Conservation (phyloP, 306 rosid species). For the Myrica gale region DNA sequence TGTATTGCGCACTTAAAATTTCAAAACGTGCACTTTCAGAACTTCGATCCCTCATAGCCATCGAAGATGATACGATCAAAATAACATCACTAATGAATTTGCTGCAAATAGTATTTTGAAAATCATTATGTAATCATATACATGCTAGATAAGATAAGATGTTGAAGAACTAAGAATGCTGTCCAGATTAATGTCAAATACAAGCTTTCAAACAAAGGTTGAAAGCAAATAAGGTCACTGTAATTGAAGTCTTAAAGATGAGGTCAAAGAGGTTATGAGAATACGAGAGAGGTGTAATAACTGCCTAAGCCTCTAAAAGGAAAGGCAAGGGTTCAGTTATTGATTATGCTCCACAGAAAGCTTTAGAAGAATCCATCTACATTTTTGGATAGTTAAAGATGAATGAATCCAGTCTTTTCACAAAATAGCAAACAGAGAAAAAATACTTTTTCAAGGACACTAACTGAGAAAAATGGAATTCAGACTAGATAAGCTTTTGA, state of each 20-base stretch:
- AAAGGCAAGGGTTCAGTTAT: not conserved
- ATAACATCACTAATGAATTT: slow-evolving; percentile 84
- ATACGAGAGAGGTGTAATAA: not conserved
- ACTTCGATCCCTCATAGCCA: slow-evolving; percentile 84
- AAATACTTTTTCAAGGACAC: not conserved
- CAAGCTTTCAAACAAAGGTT: not conserved
- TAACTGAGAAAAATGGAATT: not conserved
- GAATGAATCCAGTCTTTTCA: not conserved
- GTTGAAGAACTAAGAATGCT: slow-evolving; percentile 21
- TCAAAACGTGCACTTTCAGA: slow-evolving; percentile 90
- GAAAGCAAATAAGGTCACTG: not conserved
- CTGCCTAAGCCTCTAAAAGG: not conserved
- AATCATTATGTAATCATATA: slow-evolving; percentile 19
- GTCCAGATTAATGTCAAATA: not conserved
- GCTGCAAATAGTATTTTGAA: slow-evolving; percentile 47
- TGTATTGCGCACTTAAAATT: slow-evolving; percentile 63
- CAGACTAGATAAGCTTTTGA: not conserved
- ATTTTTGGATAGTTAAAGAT: not conserved
- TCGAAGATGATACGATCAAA: slow-evolving; percentile 76
- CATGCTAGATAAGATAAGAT: not conserved
- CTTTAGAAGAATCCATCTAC: not conserved
- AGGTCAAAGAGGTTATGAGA: not conserved
- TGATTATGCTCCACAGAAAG: not conserved
- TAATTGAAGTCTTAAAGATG: not conserved
- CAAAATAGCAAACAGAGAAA: too few relatives aligned